These are phyloP conservation scores for Citrus sp. DNA, from an alignment of 345 rosid genomes.

Conservation along the genomic window DNA sequence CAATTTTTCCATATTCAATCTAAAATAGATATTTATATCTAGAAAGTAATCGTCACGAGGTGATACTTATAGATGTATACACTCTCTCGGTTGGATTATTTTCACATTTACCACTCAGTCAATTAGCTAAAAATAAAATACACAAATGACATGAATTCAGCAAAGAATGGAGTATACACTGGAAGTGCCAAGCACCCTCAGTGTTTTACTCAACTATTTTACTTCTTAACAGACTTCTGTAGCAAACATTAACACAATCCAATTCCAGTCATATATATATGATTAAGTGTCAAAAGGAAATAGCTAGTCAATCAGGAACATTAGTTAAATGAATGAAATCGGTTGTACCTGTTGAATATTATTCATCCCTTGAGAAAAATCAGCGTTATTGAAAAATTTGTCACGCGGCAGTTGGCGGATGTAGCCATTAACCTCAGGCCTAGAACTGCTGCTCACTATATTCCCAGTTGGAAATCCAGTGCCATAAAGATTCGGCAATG, in stretches of 20 bases:
- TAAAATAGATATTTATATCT: too few relatives aligned
- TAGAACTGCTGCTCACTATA: not conserved
- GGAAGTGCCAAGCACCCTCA: too few relatives aligned
- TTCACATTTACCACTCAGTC: too few relatives aligned
- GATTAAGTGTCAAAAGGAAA: not conserved
- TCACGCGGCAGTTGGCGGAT: not conserved
- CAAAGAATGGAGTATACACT: too few relatives aligned
- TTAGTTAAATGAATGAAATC: not conserved
- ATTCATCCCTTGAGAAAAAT: not conserved
- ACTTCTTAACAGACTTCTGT: not conserved
- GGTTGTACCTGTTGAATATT: slow-evolving; percentile 13
- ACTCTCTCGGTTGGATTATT: too few relatives aligned
- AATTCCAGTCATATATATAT: not conserved
- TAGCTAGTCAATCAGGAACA: not conserved
- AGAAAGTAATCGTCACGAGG: too few relatives aligned
- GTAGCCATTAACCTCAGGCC: not conserved
- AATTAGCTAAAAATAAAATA: too few relatives aligned
- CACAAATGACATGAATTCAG: too few relatives aligned
- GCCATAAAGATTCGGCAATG: not conserved
- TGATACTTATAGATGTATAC: too few relatives aligned
- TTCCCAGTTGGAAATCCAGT: not conserved
- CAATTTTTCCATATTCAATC: too few relatives aligned
- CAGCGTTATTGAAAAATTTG: not conserved
- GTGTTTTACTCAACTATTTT: too few relatives aligned
- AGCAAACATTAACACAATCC: not conserved